phyloP scores from a whole-genome alignment of 345 rosid species.

The Sonneratia alba region DNA sequence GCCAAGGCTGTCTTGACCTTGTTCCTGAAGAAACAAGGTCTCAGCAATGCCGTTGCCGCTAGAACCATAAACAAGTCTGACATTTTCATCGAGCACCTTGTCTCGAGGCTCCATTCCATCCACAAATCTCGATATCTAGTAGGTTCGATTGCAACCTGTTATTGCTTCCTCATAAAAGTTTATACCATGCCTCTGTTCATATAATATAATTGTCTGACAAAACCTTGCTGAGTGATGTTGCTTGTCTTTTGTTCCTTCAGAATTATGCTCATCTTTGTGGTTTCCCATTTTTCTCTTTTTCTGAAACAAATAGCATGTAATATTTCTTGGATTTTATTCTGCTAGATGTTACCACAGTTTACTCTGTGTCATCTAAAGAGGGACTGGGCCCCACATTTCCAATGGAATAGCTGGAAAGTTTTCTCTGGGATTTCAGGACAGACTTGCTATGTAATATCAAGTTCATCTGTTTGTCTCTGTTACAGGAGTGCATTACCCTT shows the following conservation, averaged over 20 bases:
- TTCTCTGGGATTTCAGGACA: background rate
- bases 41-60: constrained; percentile 57
- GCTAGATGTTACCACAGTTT: no score
- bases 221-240: background rate
- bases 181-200: background rate
- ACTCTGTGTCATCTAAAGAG: background rate
- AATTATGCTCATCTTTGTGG: background rate
- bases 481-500: background rate
- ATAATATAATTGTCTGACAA: background rate
- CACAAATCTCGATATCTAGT: constrained; percentile 84
- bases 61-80: constrained; percentile 67
- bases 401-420: background rate
- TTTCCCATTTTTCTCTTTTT: background rate
- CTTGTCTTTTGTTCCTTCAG: background rate
- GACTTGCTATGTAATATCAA: background rate
- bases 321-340: no score
- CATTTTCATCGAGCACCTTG: constrained; percentile 62
- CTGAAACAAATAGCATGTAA: background rate
- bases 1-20: constrained; percentile 76
- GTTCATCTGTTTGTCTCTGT: background rate
- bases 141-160: constrained; percentile 52
- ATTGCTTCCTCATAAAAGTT: background rate
- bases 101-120: constrained; percentile 71
- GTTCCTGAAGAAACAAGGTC: constrained; percentile 76
- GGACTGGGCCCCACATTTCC: background rate